Evolutionary conservation across 495 filamentous ascomycete species (phyloP).

Genomic region (Talaromyces stipitatus): DNA sequence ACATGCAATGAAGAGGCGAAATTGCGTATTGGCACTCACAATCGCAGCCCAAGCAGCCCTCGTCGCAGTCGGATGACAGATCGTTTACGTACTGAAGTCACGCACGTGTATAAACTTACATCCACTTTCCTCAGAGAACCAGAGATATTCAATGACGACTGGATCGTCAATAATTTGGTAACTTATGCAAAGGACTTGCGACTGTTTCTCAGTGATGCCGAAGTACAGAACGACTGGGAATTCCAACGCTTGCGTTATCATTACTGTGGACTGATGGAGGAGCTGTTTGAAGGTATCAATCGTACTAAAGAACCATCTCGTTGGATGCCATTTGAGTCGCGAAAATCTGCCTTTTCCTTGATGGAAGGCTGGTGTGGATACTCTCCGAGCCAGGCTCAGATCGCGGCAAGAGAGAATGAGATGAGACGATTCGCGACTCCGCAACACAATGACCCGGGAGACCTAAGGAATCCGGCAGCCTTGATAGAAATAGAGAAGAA

Average conservation of each 20-base stretch:
- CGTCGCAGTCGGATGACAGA: conserved; percentile 74
- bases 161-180: conserved; percentile 83
- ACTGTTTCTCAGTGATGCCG: conserved; percentile 85
- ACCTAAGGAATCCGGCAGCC: conserved; percentile 68
- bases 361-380: conserved; percentile 99
- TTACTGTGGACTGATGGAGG: conserved; percentile 89
- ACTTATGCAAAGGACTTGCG: conserved; percentile 88
- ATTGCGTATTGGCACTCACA: conserved; percentile 65
- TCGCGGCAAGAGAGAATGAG: conserved; percentile 73
- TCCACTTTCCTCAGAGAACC: conserved; percentile 79
- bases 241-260: conserved; percentile 88
- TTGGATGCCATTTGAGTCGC: conserved; percentile 93
- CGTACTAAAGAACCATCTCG: conserved; percentile 74
- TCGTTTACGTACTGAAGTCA: conserved; percentile 84
- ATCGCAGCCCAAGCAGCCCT: conserved; percentile 67
- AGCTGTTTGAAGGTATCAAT: conserved; percentile 86
- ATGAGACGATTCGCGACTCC: conserved; percentile 76
- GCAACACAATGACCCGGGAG: conserved; percentile 56
- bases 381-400: conserved; percentile 80
- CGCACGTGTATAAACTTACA: conserved; percentile 89
- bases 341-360: conserved; percentile 86
- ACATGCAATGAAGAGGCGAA: conserved; percentile 84
- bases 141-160: conserved; percentile 80
- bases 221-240: conserved; percentile 93
- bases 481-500: conserved; percentile 95